Evolutionary conservation across 1,139 yeast species (phyloP), one percentile per base, ranked within the genome.

Genomic region (Hemisphaericaspora xylofermentans): DNA sequence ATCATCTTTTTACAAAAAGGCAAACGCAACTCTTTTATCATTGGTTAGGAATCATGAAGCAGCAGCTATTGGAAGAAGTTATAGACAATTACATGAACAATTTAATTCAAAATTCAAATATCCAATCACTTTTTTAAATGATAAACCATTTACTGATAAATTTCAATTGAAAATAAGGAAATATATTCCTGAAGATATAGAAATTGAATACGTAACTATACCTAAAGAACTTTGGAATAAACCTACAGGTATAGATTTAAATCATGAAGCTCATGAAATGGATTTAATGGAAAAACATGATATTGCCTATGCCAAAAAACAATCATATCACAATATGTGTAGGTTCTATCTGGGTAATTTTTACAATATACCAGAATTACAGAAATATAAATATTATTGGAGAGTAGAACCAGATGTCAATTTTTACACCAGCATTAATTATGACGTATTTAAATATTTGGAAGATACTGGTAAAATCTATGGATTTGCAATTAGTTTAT

Each of bases 81-180:
- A 88, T 41, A 56, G 58, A 37, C 74, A 73, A 49, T 74, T 88
- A 29, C 95, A 88, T 54, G 60, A 60, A 21, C 71, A 68, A 3
- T 88, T 88, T 65, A 88, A 88, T 57, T 49, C 61, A 22, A 82
- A 84, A 56, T 88, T 80, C 59, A 71, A 75, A 39, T 88, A 88
- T 56, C 95, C 95, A 0, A 87, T 88, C 69, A 85, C 88, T 1
- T 86, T 88, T 53, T 58, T 88, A 39, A 88, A 87, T 56, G 94
- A 88, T 54, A 71, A 67, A 43, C 81, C 80, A 7, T 88, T 88
- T 56, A 66, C 78, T 1, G 75, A 77, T 0, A 61, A 60, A 30
- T 87, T 86, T 63, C 84, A 71, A 51, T 49, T 57, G 2, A 54
- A 53, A 30, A 69, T 84, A 37, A 43, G 47, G 19, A 53, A 57